A percentile compares a stretch with the other conserved stretches of the same genome.
Conservation (phyloP, 257 asterid species). For the Eucommia ulmoides region DNA sequence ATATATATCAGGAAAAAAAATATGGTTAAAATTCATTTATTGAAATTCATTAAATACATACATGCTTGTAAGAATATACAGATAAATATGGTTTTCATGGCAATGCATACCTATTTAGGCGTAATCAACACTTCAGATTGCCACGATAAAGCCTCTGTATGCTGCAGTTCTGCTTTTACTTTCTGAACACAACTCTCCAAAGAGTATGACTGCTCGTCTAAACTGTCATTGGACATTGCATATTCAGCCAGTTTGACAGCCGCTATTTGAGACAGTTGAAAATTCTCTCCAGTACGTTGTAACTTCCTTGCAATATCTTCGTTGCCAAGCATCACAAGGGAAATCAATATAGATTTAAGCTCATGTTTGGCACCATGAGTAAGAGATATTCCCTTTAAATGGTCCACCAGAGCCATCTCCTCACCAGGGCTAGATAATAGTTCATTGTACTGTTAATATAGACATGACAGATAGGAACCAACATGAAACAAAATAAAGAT, state of each 20-base stretch:
- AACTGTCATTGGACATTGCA: conserved; percentile 23
- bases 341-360: conserved; percentile 48
- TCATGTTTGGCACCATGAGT: conserved; percentile 64
- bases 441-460: conserved; percentile 3
- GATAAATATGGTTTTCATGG: background rate
- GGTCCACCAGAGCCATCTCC: conserved; percentile 83
- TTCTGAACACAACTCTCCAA: conserved; percentile 46
- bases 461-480: background rate
- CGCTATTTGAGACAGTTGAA: conserved; percentile 74
- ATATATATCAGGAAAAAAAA: no score
- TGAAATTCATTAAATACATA: no score
- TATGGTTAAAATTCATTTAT: no score
- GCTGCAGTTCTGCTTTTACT: conserved; percentile 31
- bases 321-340: conserved; percentile 68
- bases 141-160: conserved; percentile 70
- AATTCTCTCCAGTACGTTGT: conserved; percentile 50
- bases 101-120: background rate
- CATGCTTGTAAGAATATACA: background rate
- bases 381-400: conserved; percentile 73
- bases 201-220: conserved; percentile 38
- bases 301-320: conserved; percentile 65
- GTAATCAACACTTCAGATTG: conserved; percentile 41
- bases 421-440: conserved; percentile 62
- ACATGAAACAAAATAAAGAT: background rate
- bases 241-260: conserved; percentile 70